Evolutionary conservation across 2,329 filamentous ascomycete species (phyloP).

Genomic region (Venturia oleaginea): DNA sequence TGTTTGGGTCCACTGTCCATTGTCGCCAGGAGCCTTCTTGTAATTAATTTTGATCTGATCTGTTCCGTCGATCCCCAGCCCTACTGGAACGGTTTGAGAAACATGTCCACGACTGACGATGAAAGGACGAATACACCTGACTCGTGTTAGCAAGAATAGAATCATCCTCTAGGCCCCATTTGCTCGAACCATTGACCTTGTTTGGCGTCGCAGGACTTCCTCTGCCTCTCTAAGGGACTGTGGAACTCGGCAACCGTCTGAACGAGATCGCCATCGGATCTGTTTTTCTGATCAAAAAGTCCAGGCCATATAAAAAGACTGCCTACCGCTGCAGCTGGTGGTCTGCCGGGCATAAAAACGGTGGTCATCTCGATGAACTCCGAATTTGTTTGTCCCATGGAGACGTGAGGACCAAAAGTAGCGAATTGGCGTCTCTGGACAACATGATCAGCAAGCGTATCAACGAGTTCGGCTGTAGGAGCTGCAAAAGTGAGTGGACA

Average conservation of each 20-base stretch:
- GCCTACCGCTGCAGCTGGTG: neutral
- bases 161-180: neutral
- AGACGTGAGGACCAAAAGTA: slow-evolving; percentile 9
- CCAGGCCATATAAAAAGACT: slow-evolving; percentile 11
- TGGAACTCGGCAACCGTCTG: slow-evolving; percentile 11
- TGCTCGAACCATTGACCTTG: slow-evolving; percentile 5
- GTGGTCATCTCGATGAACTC: slow-evolving; percentile 9
- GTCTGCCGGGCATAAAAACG: slow-evolving; percentile 5
- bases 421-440: slow-evolving; percentile 3
- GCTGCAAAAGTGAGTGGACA: slow-evolving; percentile 1
- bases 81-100: neutral
- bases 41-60: slow-evolving; percentile 11
- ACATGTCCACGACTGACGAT: slow-evolving; percentile 4
- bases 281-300: slow-evolving; percentile 8
- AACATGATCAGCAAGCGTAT: neutral
- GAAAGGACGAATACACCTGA: slow-evolving; percentile 12
- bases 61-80: slow-evolving; percentile 2
- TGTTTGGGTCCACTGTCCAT: slow-evolving; percentile 9
- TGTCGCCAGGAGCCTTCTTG: slow-evolving; percentile 6
- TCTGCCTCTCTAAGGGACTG: neutral
- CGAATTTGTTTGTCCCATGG: slow-evolving; percentile 8
- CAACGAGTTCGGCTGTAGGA: neutral
- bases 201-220: neutral
- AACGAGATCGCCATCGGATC: slow-evolving; percentile 6
- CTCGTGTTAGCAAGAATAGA: neutral